A percentile compares a stretch with the other conserved stretches of the same genome.
Conservation (phyloP, 2,329 filamentous ascomycete species). For the Aspergillus niger region DNA sequence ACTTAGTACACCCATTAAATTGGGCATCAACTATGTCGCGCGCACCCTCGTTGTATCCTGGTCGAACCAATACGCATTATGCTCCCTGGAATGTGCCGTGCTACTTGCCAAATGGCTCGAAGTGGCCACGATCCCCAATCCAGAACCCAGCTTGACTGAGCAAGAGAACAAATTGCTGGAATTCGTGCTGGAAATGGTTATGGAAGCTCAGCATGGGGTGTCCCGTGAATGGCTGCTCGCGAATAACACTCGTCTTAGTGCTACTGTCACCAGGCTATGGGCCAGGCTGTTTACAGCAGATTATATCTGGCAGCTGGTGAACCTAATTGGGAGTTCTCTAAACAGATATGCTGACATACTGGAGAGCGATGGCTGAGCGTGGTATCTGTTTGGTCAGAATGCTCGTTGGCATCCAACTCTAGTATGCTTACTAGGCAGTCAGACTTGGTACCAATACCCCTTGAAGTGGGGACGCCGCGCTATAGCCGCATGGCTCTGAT, state of each 20-base stretch:
- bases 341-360: conserved; percentile 36
- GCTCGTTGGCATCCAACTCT: not conserved
- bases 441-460: no score
- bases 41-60: conserved; percentile 59
- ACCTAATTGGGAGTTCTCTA: conserved; percentile 38
- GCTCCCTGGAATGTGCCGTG: conserved; percentile 57
- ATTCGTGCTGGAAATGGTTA: conserved; percentile 41
- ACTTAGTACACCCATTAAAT: conserved; percentile 57
- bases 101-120: conserved; percentile 53
- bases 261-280: conserved; percentile 36
- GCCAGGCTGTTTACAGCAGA: conserved; percentile 38
- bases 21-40: conserved; percentile 58
- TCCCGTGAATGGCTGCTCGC: conserved; percentile 35
- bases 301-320: conserved; percentile 41
- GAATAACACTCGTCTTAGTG: conserved; percentile 36
- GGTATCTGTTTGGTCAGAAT: not conserved
- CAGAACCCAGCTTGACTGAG: conserved; percentile 31
- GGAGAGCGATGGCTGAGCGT: conserved; percentile 14
- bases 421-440: no score
- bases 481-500: no score
- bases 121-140: conserved; percentile 30
- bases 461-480: no score
- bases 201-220: conserved; percentile 37
- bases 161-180: conserved; percentile 37
- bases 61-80: conserved; percentile 60